Evolutionary conservation across 768 basidiomycete species (phyloP).

Genomic region (Rickenella mellea): DNA sequence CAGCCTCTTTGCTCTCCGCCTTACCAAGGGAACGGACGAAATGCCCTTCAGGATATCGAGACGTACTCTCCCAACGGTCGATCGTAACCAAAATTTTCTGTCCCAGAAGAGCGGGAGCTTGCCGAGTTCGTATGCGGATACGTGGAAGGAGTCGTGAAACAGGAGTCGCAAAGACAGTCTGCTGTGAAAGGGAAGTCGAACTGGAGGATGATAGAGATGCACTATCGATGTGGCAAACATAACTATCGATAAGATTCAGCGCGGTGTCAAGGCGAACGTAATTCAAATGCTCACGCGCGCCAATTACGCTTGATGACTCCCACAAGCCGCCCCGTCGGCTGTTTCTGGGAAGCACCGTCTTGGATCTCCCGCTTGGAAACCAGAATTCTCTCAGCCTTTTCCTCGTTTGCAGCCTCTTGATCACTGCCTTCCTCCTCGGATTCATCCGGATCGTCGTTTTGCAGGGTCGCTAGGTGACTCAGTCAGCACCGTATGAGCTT

Average conservation of each 20-base stretch:
- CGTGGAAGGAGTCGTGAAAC: slow-evolving; percentile 87
- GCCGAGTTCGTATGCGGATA: slow-evolving; percentile 89
- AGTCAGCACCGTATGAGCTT: slow-evolving; percentile 1
- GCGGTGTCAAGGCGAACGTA: slow-evolving; percentile 3
- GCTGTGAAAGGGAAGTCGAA: slow-evolving; percentile 70
- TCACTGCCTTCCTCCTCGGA: slow-evolving; percentile 51
- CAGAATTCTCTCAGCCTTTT: slow-evolving; percentile 28
- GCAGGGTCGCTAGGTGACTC: slow-evolving; percentile 52
- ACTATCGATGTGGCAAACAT: slow-evolving; percentile 92
- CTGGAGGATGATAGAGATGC: slow-evolving; percentile 76
- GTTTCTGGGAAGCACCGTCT: slow-evolving; percentile 42
- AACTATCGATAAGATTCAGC: slow-evolving; percentile 48
- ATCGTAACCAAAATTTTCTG: slow-evolving; percentile 97
- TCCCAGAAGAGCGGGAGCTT: slow-evolving; percentile 77
- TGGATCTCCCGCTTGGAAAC: slow-evolving; percentile 28
- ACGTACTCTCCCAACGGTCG: slow-evolving; percentile 82
- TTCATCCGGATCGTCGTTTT: slow-evolving; percentile 80
- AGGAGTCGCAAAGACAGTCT: slow-evolving; percentile 91
- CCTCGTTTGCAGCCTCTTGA: slow-evolving; percentile 26
- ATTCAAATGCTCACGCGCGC: slow-evolving; percentile 64
- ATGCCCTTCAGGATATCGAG: slow-evolving; percentile 93
- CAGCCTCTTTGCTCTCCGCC: slow-evolving; percentile 91
- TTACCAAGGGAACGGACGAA: slow-evolving; percentile 88
- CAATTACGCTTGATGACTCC: slow-evolving; percentile 94
- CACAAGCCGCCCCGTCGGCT: slow-evolving; percentile 87